Percentiles rank a stretch among this genome's conserved stretches.
Conservation (phyloP, 371 early-diverging fungal genomes). For the Rhizopus delemar region DNA sequence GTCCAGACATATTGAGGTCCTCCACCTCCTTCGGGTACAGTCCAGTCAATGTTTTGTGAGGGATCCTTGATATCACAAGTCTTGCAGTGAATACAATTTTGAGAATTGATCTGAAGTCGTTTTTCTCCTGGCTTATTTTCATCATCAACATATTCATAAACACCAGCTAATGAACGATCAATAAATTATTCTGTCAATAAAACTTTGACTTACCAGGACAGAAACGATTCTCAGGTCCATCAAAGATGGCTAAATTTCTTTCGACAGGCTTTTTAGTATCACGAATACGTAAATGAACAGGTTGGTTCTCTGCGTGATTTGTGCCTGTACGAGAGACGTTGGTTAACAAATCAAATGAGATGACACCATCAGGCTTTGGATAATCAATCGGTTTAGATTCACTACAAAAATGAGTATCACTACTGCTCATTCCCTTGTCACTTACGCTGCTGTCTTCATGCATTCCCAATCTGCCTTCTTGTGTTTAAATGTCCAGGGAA, state of each 20-base stretch:
- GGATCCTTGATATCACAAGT: conserved; percentile 99
- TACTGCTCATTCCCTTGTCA: not conserved
- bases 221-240: conserved; percentile 95
- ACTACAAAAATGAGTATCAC: conserved; percentile 10
- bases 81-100: conserved; percentile 99
- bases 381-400: conserved; percentile 89
- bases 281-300: conserved; percentile 84
- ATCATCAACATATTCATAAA: conserved; percentile 97
- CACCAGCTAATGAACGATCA: conserved; percentile 71
- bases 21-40: conserved; percentile 96
- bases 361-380: conserved; percentile 95
- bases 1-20: conserved; percentile 72
- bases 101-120: conserved; percentile 96
- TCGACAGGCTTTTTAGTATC: conserved; percentile 77
- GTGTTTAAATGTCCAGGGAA: conserved; percentile 95
- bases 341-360: conserved; percentile 92
- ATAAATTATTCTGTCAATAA: no score
- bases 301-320: conserved; percentile 95
- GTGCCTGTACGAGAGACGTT: conserved; percentile 94
- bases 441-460: conserved; percentile 68
- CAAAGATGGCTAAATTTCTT: conserved; percentile 83
- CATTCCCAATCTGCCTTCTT: conserved; percentile 81
- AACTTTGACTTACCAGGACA: conserved; percentile 75
- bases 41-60: conserved; percentile 98
- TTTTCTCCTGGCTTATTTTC: conserved; percentile 83